Evolutionary conservation across 371 early-diverging fungal species (phyloP).

Genomic region (Mucor sp.): DNA sequence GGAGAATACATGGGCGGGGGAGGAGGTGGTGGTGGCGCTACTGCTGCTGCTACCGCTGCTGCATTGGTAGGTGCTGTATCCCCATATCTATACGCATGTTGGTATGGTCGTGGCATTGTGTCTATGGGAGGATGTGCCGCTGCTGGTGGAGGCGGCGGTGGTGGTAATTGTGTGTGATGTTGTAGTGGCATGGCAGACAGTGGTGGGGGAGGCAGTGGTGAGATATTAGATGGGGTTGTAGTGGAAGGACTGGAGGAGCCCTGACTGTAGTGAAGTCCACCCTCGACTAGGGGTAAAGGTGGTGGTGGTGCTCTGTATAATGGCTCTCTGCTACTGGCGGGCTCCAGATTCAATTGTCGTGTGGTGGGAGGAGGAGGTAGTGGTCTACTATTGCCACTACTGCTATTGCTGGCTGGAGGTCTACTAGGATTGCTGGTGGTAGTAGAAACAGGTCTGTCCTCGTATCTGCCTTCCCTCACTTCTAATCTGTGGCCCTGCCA

Average conservation of each 20-base stretch:
- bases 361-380: not conserved
- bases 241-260: not conserved
- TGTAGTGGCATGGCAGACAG: not conserved
- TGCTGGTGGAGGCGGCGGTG: no score
- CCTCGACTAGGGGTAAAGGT: not conserved
- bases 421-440: constrained; percentile 1
- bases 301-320: constrained; percentile 13
- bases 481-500: constrained; percentile 76
- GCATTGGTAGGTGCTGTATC: constrained; percentile 1
- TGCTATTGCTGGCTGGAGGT: not conserved
- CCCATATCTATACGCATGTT: constrained; percentile 19
- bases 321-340: not conserved
- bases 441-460: constrained; percentile 6
- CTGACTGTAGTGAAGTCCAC: not conserved
- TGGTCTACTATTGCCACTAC: not conserved
- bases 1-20: constrained; percentile 22
- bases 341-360: not conserved
- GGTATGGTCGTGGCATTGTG: not conserved
- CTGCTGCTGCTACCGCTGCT: constrained; percentile 5
- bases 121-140: not conserved
- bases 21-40: constrained; percentile 20
- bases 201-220: constrained; percentile 1
- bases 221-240: not conserved
- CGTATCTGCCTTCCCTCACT: constrained; percentile 73
- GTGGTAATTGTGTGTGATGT: not conserved